Base-by-base conservation (phyloP, 2,329 filamentous ascomycete species). In the Pyrenophora teres region DNA sequence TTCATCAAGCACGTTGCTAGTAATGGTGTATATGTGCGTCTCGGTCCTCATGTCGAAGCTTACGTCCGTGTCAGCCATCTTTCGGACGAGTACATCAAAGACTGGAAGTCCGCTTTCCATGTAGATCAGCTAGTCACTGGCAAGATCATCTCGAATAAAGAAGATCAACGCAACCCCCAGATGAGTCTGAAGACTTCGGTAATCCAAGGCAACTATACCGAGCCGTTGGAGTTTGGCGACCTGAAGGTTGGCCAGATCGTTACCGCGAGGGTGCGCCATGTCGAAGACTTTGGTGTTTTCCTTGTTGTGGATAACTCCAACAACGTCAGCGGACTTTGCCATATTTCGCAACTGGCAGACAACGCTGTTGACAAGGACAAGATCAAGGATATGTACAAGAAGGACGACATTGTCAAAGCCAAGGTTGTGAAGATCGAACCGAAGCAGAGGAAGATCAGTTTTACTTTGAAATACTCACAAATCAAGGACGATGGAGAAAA, bases 211-310 rank as follows among this genome's bases (percentile, higher is more conserved):
- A 81, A 92, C 60, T 96, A 90, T 73, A 84, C 85, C 38, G 84
- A 89, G 18, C 87, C 85, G 1, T 72, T 87, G n/a, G 87, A 83
- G 0, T 88, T 93, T 56, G 80, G 81, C n/a, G 90, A 96, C 62
- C 79, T 97, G 50, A 85, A 88, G 68, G 78, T 83, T 56, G 92
- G 92, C 6, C 89, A 96, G 73, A 78, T 92, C 27, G 83, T 99
- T 30, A 96, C 90, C 10, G 94, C 92, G 41, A 96, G 90, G 69
- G 85, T 99, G 49, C 87, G 92, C 64, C 96, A 95, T 74, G 92
- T 97, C 2, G 90, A 96, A 68, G 89, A 96, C 27, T 99, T 92
- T 71, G 94, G 94, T 59, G 93, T 93, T 4, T 99, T 99, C 72
- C 89, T 99, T 63, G 84, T 95, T 37, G 80, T 99, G 16, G 91